Conservation (phyloP, 2,329 filamentous ascomycete genomes). For the Xylaria sp. region DNA sequence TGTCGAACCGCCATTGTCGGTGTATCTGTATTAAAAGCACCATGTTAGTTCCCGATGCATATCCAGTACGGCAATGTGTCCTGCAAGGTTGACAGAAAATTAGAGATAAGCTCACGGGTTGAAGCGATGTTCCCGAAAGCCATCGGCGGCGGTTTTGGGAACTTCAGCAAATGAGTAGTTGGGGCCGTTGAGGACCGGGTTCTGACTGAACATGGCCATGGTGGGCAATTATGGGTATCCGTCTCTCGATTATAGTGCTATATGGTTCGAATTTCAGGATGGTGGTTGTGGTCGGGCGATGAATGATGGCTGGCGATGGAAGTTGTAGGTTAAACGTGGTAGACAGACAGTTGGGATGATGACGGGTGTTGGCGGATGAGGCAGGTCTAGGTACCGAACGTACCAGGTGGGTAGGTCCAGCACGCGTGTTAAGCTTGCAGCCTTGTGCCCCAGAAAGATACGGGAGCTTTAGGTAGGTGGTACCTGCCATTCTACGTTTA, state of each 20-base stretch:
- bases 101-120: conserved; percentile 66
- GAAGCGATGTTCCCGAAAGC: conserved; percentile 72
- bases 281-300: neutral
- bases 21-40: conserved; percentile 58
- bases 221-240: conserved; percentile 34
- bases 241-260: conserved; percentile 5
- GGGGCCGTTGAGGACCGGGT: conserved; percentile 62
- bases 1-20: conserved; percentile 95
- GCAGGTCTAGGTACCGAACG: neutral
- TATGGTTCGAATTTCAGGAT: neutral
- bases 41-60: conserved; percentile 4
- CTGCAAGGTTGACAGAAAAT: neutral
- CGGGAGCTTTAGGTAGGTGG: neutral
- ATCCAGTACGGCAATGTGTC: neutral
- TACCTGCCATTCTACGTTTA: neutral
- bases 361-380: conserved; percentile 13
- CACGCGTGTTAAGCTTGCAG: conserved; percentile 41
- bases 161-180: conserved; percentile 64
- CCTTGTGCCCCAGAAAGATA: conserved; percentile 36
- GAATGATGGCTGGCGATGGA: neutral
- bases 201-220: conserved; percentile 67
- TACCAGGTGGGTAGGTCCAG: conserved; percentile 9
- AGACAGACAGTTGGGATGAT: conserved; percentile 6
- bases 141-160: conserved; percentile 48
- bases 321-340: conserved; percentile 11